A percentile compares a stretch with the other conserved stretches of the same genome.
Evolutionary conservation across 495 filamentous ascomycete genomes (phyloP).

Genomic region (Paragyromitra xinjiangensis): DNA sequence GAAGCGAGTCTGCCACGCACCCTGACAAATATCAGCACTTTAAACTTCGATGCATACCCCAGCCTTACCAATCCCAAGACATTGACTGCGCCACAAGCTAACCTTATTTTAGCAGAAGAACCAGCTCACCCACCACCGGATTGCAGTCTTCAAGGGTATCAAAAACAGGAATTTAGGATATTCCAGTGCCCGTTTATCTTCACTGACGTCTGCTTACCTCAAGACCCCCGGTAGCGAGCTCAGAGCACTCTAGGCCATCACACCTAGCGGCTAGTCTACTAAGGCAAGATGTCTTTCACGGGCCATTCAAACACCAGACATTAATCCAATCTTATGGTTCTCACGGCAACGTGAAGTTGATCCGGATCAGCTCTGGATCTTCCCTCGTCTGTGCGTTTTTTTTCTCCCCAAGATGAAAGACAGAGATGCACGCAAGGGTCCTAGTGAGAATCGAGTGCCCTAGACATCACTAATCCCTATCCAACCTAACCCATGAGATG

Average conservation of each 20-base stretch:
- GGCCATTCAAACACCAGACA: background rate
- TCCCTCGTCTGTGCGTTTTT: conserved; percentile 17
- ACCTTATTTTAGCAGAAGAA: background rate
- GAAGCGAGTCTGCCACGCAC: conserved; percentile 23
- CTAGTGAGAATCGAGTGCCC: background rate
- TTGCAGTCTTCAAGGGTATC: background rate
- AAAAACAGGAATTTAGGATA: background rate
- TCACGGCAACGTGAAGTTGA: conserved; percentile 10
- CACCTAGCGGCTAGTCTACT: background rate
- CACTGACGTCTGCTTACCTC: background rate
- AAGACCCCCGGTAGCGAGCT: conserved; percentile 19
- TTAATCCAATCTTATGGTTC: conserved; percentile 5
- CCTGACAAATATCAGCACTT: background rate
- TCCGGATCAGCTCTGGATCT: conserved; percentile 29
- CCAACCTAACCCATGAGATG: background rate
- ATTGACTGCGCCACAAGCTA: conserved; percentile 5
- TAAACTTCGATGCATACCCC: conserved; percentile 2
- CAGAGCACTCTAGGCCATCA: background rate
- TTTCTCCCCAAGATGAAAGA: conserved; percentile 19
- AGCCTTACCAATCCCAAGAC: background rate
- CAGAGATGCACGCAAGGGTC: conserved; percentile 36
- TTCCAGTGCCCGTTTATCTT: background rate
- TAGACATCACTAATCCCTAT: background rate
- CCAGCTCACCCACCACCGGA: too few relatives aligned
- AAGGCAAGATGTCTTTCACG: conserved; percentile 4